phyloP scores from a whole-genome alignment of 176 grass and related monocot genomes.

The Ampelocalamus luodianensis region DNA sequence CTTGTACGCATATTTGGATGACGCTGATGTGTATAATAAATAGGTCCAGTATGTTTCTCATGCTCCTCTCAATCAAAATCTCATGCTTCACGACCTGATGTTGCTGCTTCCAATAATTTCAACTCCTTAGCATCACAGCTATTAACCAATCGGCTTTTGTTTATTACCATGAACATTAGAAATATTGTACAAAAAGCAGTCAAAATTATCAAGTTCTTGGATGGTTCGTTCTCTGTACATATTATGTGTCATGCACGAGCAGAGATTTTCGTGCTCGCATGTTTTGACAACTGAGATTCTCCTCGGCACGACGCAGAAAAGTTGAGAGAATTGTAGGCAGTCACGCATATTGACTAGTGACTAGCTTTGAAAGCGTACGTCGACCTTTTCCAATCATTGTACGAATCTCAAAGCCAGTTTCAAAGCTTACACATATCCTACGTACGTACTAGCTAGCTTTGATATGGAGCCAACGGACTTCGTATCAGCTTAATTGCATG shows the following conservation, averaged over 20 bases:
- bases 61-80: neutral
- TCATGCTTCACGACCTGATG: slow-evolving; percentile 2
- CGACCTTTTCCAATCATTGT: neutral
- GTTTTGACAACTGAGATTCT: neutral
- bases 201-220: neutral
- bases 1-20: neutral
- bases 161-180: too few relatives aligned
- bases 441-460: too few relatives aligned
- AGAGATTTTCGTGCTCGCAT: neutral
- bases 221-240: neutral
- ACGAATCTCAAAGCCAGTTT: neutral
- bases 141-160: neutral
- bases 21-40: too few relatives aligned
- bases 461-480: too few relatives aligned
- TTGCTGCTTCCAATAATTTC: neutral
- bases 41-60: too few relatives aligned
- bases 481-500: too few relatives aligned
- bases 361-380: neutral
- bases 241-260: neutral
- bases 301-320: neutral
- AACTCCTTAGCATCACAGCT: neutral
- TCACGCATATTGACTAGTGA: neutral
- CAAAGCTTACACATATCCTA: too few relatives aligned
- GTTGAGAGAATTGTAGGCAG: neutral
- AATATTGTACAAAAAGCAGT: neutral